Evolutionary conservation across 2,329 filamentous ascomycete species (phyloP), one percentile per base, ranked within the genome.

Genomic region (Ampelomyces quisqualis): DNA sequence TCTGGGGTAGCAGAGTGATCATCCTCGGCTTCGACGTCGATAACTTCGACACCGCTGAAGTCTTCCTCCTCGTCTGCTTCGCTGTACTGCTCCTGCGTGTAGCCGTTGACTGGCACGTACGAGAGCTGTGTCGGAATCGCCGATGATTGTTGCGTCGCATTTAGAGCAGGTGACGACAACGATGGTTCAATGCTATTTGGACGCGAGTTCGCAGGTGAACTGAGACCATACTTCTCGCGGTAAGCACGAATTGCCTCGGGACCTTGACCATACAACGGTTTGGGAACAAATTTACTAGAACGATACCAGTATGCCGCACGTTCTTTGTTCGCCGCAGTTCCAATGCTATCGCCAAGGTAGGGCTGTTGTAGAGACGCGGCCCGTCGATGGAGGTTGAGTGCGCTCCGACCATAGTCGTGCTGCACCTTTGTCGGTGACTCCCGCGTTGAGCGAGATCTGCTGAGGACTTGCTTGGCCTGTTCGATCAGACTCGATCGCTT

Each of bases 221-320:
- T 48, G 30, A 54, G 34, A 10, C 42, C 40, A 15, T 55, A 46
- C 34, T 59, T 43, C 7, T 49, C 34, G 4, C 55, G 51, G 22
- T 61, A 65, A 2, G 58, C 56, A 4, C 47, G 53, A n/a, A 65
- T 49, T 1, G 63, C 64, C 13, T 64, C 60, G 1, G 51, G 40
- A 3, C 64, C 63, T 34, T 65, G 57, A 6, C 65, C 65, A 23
- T 68, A 69, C 6, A 66, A 52, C 31, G 68, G 59, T 8, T 54
- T 49, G 6, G 64, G 64, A 1, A 69, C 64, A 18, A 69, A 69
- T n/a, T 61, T 60, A 33, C 55, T 61, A 7, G 46, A 38, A 7
- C 65, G 65, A 18, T 27, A 40, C 52, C 58, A 62, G 40, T 65
- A 69, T 14, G 64, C 62, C 8, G 64, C 58, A 6, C 49, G 49